Percentiles rank a stretch among this genome's conserved stretches.
phyloP scores from a whole-genome alignment of 805 yeast genomes.

The Hanseniaspora opuntiae region DNA sequence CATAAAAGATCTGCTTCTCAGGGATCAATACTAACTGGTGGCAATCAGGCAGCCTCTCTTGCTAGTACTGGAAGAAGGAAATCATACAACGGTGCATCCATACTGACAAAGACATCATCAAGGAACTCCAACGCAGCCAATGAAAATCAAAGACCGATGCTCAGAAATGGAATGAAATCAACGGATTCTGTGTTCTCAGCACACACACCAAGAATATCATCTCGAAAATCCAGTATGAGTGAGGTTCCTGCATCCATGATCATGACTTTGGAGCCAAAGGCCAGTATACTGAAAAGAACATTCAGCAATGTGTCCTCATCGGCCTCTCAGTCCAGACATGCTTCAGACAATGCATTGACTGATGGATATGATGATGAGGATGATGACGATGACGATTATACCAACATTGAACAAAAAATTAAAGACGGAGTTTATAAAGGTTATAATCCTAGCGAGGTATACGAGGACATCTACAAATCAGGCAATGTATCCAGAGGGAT shows the following conservation, averaged over 20 bases:
- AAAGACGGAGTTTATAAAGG: slow-evolving; percentile 2
- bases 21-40: not conserved
- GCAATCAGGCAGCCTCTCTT: not conserved
- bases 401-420: not conserved
- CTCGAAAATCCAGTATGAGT: slow-evolving; percentile 12
- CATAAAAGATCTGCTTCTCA: slow-evolving; percentile 8
- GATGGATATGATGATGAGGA: slow-evolving; percentile 11
- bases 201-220: slow-evolving; percentile 3
- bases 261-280: slow-evolving; percentile 9
- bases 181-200: not conserved
- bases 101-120: not conserved
- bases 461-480: slow-evolving; percentile 9
- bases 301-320: slow-evolving; percentile 6
- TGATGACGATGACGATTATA: slow-evolving; percentile 8
- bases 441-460: slow-evolving; percentile 7
- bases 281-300: slow-evolving; percentile 5
- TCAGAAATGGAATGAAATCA: not conserved
- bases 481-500: slow-evolving; percentile 10
- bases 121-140: slow-evolving; percentile 1
- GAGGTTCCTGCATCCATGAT: slow-evolving; percentile 12
- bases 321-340: slow-evolving; percentile 12
- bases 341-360: slow-evolving; percentile 9
- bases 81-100: not conserved
- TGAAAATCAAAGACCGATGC: not conserved
- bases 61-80: not conserved